Percentiles rank a stretch among this genome's conserved stretches.
Conservation (phyloP, 2,329 filamentous ascomycete species). For the Dactylellina haptotyla region DNA sequence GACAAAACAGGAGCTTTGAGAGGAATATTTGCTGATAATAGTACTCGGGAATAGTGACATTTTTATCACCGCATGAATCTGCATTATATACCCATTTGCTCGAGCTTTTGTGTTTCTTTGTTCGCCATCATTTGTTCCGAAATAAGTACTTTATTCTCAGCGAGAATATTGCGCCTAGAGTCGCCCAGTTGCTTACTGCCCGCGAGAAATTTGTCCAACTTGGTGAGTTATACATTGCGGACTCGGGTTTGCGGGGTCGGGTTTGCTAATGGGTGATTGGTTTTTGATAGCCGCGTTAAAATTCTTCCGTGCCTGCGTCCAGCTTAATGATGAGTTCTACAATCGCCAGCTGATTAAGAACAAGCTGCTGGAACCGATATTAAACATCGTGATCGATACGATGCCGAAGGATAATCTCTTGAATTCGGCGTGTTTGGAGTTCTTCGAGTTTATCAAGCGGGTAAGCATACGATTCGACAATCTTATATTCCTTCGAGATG, state of each 20-base stretch:
- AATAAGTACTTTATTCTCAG: slow-evolving; percentile 88
- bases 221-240: slow-evolving; percentile 67
- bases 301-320: slow-evolving; percentile 88
- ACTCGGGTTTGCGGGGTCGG: background rate
- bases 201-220: slow-evolving; percentile 93
- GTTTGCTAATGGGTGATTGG: slow-evolving; percentile 51
- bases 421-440: slow-evolving; percentile 90
- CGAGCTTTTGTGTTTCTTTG: slow-evolving; percentile 92
- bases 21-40: slow-evolving; percentile 36
- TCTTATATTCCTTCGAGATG: background rate
- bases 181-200: slow-evolving; percentile 82
- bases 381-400: slow-evolving; percentile 83
- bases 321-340: slow-evolving; percentile 90
- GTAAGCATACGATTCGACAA: slow-evolving; percentile 55
- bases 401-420: slow-evolving; percentile 93
- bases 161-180: slow-evolving; percentile 79
- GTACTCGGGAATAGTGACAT: slow-evolving; percentile 68
- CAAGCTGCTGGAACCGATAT: slow-evolving; percentile 81
- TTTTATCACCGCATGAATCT: slow-evolving; percentile 82
- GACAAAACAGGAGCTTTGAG: background rate
- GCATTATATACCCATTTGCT: slow-evolving; percentile 91
- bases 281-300: slow-evolving; percentile 77
- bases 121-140: slow-evolving; percentile 84
- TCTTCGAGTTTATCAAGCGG: slow-evolving; percentile 85
- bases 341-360: slow-evolving; percentile 84